phyloP scores from a whole-genome alignment of 2,329 filamentous ascomycete species.

The Tolypocladium album region DNA sequence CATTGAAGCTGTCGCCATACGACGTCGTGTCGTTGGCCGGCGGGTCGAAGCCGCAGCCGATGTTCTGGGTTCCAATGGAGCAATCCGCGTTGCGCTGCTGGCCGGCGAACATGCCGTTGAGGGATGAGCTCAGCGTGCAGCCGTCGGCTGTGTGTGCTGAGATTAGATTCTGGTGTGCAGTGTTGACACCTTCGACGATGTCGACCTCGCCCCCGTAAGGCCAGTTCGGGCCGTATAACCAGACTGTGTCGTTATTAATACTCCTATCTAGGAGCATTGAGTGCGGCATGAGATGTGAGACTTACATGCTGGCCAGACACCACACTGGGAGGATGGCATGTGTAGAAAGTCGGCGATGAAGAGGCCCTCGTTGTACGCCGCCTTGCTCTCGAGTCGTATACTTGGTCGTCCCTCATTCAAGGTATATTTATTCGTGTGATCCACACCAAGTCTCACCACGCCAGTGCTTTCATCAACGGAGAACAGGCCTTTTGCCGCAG shows the following conservation, averaged over 20 bases:
- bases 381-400: slow-evolving; percentile 56
- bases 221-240: slow-evolving; percentile 47
- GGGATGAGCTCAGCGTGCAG: slow-evolving; percentile 15
- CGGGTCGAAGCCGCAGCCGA: slow-evolving; percentile 34
- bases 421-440: slow-evolving; percentile 26
- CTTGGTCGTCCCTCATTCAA: slow-evolving; percentile 38
- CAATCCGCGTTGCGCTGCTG: slow-evolving; percentile 21
- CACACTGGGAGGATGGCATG: slow-evolving; percentile 62
- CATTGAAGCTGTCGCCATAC: slow-evolving; percentile 59
- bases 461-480: slow-evolving; percentile 28
- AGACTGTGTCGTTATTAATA: slow-evolving; percentile 24
- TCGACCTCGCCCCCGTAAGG: slow-evolving; percentile 55
- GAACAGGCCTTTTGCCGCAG: slow-evolving; percentile 27
- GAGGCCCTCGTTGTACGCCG: slow-evolving; percentile 52
- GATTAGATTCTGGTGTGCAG: slow-evolving; percentile 46
- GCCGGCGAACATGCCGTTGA: slow-evolving; percentile 14
- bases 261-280: too few relatives aligned
- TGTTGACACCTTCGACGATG: slow-evolving; percentile 61
- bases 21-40: slow-evolving; percentile 29
- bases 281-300: background rate
- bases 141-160: slow-evolving; percentile 45
- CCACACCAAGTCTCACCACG: slow-evolving; percentile 35
- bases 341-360: slow-evolving; percentile 63
- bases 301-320: slow-evolving; percentile 62
- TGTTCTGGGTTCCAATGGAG: slow-evolving; percentile 22